Evolutionary conservation across 2,329 filamentous ascomycete genomes (phyloP), one percentile per base, ranked within the genome.

Genomic region (Chaetomium globosum): DNA sequence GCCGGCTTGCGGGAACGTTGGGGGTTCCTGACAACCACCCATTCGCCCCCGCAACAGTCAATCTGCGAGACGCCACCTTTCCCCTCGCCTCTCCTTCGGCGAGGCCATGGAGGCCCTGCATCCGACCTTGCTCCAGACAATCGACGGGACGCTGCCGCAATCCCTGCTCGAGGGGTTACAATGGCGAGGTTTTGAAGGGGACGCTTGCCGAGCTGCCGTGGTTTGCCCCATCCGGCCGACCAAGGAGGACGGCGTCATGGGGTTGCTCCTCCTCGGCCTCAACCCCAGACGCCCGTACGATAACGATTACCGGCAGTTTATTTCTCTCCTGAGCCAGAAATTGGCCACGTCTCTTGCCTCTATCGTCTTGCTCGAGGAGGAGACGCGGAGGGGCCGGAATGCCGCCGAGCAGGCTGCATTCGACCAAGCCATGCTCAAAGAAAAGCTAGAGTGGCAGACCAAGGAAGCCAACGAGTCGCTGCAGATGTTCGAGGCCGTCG

Each of bases 251-350:
- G 81, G 82, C 10, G 85, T 86, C 0, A 82, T 91, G 65, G 90
- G 88, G 0, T 85, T 92, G 67, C 77, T 93, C 4, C 81, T 92
- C 16, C 79, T 92, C 51, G 89, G 88, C 1, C 80, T 92, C 10
- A 92, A 92, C 71, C 88, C 89, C 6, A 80, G 89, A 52, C 80
- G 88, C 51, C 89, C 89, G 0, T 92, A 90, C 68, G 89, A 92
- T 71, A 87, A 89, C 65, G 88, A 91, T 67, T 92, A 92, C 71
- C 83, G 82, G 51, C 82, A 89, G 9, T 92, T 89, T 70, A 81
- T 91, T 21, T 85, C 80, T 16, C 74, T 84, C 4, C 72, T 85
- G 39, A 79, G 75, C 49, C 80, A 83, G 67, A 90, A 81, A 73
- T 77, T 91, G 7, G 87, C 85, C 0, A 90, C 87, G 1, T 89